Conservation (phyloP, 805 yeast species). For the Wickerhamiella occidentalis region DNA sequence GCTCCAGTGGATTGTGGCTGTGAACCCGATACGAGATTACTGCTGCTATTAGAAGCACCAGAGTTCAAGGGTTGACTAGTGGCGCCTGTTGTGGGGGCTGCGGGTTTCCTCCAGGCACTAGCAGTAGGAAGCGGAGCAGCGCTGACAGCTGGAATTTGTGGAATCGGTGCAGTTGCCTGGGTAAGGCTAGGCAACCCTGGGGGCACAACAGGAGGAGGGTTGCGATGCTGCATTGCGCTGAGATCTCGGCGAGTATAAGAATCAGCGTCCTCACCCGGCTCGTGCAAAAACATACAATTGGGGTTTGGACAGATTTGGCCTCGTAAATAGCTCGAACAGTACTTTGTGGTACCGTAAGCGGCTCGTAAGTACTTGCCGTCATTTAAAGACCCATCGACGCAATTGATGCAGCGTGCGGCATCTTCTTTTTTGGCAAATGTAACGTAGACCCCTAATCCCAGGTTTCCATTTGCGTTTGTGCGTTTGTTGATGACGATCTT, state of each 20-base stretch:
- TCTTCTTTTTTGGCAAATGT: slow-evolving; percentile 90
- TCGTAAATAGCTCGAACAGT: slow-evolving; percentile 89
- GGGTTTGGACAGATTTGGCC: slow-evolving; percentile 97
- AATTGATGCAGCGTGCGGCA: slow-evolving; percentile 84
- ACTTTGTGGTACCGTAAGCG: slow-evolving; percentile 97
- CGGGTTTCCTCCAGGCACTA: slow-evolving; percentile 5
- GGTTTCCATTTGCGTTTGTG: slow-evolving; percentile 46
- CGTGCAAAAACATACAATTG: slow-evolving; percentile 96
- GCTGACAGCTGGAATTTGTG: neutral
- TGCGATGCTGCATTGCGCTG: slow-evolving; percentile 48
- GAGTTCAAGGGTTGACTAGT: no score
- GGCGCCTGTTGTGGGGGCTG: neutral
- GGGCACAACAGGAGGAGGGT: slow-evolving; percentile 14
- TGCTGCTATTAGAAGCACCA: neutral
- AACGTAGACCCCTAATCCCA: slow-evolving; percentile 90
- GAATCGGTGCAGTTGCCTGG: neutral
- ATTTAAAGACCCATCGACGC: slow-evolving; percentile 81
- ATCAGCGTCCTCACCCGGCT: slow-evolving; percentile 99
- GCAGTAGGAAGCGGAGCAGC: slow-evolving; percentile 10
- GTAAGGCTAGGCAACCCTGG: slow-evolving; percentile 10
- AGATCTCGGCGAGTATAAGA: slow-evolving; percentile 83
- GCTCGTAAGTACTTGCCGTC: slow-evolving; percentile 87
- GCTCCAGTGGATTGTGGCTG: neutral
- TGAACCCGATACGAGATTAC: neutral
- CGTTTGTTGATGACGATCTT: slow-evolving; percentile 81